Percentiles rank a stretch among this genome's conserved stretches.
These are phyloP conservation scores for Kodamaea ohmeri DNA, from an alignment of 1,139 yeast genomes.

Conservation along the genomic window DNA sequence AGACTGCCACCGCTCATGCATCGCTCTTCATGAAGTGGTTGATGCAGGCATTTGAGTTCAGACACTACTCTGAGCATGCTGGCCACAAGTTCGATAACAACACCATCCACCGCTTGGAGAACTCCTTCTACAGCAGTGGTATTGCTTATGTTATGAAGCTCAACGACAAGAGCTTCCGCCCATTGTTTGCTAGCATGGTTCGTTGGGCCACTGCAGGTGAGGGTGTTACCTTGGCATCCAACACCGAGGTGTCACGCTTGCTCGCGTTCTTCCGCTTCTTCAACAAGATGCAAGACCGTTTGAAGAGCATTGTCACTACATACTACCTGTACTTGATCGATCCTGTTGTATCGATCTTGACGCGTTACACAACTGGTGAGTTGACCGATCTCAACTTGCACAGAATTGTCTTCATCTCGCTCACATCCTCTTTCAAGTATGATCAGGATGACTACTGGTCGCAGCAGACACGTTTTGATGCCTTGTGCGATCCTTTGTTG, in stretches of 20 bases:
- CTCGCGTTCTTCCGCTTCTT: constrained; percentile 83
- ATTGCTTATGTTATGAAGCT: constrained; percentile 80
- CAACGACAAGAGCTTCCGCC: constrained; percentile 91
- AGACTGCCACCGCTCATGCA: constrained; percentile 68
- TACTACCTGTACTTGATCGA: constrained; percentile 86
- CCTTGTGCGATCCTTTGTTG: constrained; percentile 59
- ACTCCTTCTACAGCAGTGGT: constrained; percentile 70
- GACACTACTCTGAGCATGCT: constrained; percentile 41
- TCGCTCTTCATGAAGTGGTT: constrained; percentile 70
- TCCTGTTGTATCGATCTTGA: constrained; percentile 56
- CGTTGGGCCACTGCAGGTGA: constrained; percentile 92
- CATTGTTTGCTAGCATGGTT: constrained; percentile 81
- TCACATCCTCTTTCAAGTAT: constrained; percentile 76
- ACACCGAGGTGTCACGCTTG: constrained; percentile 53
- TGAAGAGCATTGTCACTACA: constrained; percentile 83
- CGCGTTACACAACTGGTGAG: constrained; percentile 42
- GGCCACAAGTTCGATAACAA: constrained; percentile 57
- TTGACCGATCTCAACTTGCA: constrained; percentile 57
- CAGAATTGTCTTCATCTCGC: constrained; percentile 67
- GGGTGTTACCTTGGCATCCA: constrained; percentile 47
- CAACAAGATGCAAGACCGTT: constrained; percentile 76
- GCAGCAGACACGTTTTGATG: constrained; percentile 77
- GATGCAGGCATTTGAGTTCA: constrained; percentile 67
- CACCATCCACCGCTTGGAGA: constrained; percentile 77
- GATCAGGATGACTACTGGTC: constrained; percentile 97